A percentile compares a stretch with the other conserved stretches of the same genome.
Evolutionary conservation across 768 basidiomycete genomes (phyloP).

Genomic region (Phanerochaete carnosa): DNA sequence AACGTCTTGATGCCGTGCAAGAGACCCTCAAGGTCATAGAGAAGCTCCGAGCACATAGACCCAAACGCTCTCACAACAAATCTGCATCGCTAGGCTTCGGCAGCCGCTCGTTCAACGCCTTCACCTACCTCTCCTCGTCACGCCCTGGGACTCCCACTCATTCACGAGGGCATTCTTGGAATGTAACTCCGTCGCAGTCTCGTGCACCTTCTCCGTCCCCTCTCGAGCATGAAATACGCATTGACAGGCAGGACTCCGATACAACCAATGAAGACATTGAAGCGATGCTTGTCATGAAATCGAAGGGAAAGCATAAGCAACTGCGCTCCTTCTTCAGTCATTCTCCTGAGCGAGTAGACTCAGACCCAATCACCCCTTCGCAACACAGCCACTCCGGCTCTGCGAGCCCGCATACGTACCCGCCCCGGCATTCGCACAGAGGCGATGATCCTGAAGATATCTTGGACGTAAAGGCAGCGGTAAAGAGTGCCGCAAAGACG

Average conservation of each 20-base stretch:
- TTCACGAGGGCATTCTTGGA: conserved; percentile 27
- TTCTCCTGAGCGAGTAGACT: conserved; percentile 10
- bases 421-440: conserved; percentile 27
- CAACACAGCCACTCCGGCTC: neutral
- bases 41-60: conserved; percentile 62
- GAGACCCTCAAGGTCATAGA: conserved; percentile 59
- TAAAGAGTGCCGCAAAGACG: conserved; percentile 53
- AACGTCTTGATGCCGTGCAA: conserved; percentile 60
- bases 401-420: conserved; percentile 35
- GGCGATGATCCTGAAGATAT: conserved; percentile 40
- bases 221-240: neutral
- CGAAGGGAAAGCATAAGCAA: conserved; percentile 24
- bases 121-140: conserved; percentile 25
- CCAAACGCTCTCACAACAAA: conserved; percentile 36
- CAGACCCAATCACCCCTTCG: conserved; percentile 12
- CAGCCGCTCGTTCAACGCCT: conserved; percentile 13
- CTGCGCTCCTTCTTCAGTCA: conserved; percentile 17
- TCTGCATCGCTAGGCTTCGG: conserved; percentile 11
- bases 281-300: conserved; percentile 25
- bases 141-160: conserved; percentile 24
- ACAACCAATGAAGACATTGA: conserved; percentile 24
- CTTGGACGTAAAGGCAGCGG: conserved; percentile 25
- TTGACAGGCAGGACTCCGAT: neutral
- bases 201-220: conserved; percentile 16
- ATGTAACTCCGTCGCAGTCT: conserved; percentile 23